phyloP scores from a whole-genome alignment of 768 basidiomycete genomes.

The Lyophyllum atratum region DNA sequence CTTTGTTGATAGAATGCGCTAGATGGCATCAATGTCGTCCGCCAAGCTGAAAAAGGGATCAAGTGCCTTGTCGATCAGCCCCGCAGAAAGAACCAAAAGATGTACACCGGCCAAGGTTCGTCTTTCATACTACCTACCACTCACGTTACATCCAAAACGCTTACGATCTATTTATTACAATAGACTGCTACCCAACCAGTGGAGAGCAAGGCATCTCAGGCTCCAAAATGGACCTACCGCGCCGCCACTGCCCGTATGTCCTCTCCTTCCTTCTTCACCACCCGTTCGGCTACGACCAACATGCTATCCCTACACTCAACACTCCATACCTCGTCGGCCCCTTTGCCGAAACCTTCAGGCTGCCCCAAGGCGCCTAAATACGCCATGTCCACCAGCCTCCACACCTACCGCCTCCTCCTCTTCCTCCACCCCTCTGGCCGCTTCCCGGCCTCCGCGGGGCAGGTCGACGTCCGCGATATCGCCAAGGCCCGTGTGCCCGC shows the following conservation, averaged over 20 bases:
- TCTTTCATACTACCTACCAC: background rate
- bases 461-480: slow-evolving; percentile 36
- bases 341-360: slow-evolving; percentile 23
- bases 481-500: no score
- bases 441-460: slow-evolving; percentile 22
- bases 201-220: no score
- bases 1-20: slow-evolving; percentile 30
- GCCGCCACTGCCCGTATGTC: slow-evolving; percentile 34
- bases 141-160: background rate
- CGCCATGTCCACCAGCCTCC: slow-evolving; percentile 25
- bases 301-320: slow-evolving; percentile 26
- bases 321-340: slow-evolving; percentile 40
- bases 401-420: slow-evolving; percentile 30
- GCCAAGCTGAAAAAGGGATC: slow-evolving; percentile 36
- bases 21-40: slow-evolving; percentile 39
- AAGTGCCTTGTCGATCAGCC: slow-evolving; percentile 29
- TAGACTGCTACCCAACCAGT: slow-evolving; percentile 39
- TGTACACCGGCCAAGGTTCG: slow-evolving; percentile 28
- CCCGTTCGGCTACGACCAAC: background rate
- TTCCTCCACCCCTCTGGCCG: slow-evolving; percentile 24
- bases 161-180: no score
- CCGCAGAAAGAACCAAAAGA: background rate
- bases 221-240: slow-evolving; percentile 27
- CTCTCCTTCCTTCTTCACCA: background rate
- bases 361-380: slow-evolving; percentile 20